These are phyloP conservation scores for Trichoderma asperellum DNA, from an alignment of 2,329 filamentous ascomycete genomes.

Conservation along the genomic window DNA sequence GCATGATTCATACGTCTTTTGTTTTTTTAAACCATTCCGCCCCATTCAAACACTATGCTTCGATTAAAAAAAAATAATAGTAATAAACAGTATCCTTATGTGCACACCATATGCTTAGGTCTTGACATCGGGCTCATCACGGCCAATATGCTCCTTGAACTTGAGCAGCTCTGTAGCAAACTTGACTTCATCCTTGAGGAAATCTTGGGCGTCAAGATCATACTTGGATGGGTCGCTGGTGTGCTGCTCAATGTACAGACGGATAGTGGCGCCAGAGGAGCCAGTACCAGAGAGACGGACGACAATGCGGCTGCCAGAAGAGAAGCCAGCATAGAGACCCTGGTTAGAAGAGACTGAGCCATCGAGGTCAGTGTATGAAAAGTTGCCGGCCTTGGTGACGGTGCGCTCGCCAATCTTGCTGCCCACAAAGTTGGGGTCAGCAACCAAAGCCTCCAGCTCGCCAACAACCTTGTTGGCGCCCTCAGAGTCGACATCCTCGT, in stretches of 20 bases:
- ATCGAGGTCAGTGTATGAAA: conserved; percentile 98
- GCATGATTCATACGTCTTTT: conserved; percentile 19
- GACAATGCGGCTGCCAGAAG: conserved; percentile 91
- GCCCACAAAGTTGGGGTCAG: conserved; percentile 74
- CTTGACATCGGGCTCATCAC: conserved; percentile 94
- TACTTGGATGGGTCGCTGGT: conserved; percentile 80
- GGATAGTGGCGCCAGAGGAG: conserved; percentile 92
- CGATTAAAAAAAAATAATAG: conserved; percentile 10
- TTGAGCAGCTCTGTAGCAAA: conserved; percentile 84
- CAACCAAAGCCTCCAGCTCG: conserved; percentile 78
- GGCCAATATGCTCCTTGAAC: conserved; percentile 91
- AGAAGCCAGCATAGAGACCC: conserved; percentile 92
- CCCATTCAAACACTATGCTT: conserved; percentile 10
- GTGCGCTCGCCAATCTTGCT: conserved; percentile 80
- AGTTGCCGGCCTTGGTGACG: conserved; percentile 89
- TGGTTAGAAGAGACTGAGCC: conserved; percentile 95
- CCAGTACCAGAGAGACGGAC: conserved; percentile 94
- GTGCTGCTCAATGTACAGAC: conserved; percentile 96
- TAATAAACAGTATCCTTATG: neutral
- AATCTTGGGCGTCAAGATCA: conserved; percentile 84
- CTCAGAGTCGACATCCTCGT: conserved; percentile 90
- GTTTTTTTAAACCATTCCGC: neutral
- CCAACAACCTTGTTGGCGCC: conserved; percentile 89
- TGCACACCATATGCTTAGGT: conserved; percentile 59
- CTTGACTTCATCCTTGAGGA: conserved; percentile 86